These are phyloP conservation scores for Alternaria tenuissima DNA, from an alignment of 2,329 filamentous ascomycete genomes.

Conservation along the genomic window DNA sequence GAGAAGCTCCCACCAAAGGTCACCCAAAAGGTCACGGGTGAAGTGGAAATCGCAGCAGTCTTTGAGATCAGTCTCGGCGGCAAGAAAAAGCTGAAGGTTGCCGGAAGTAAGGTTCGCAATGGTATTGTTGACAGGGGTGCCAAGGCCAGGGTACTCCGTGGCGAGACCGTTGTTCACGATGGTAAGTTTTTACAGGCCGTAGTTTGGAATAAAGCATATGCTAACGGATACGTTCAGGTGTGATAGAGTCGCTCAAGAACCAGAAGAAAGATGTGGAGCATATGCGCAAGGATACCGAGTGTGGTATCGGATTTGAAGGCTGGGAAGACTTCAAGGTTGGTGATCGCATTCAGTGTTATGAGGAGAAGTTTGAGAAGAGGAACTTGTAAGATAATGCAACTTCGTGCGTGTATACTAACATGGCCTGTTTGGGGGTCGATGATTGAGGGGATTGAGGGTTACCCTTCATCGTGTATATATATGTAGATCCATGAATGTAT, in stretches of 20 bases:
- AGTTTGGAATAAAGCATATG: not conserved
- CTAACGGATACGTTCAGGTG: conserved; percentile 62
- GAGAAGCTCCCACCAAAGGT: conserved; percentile 73
- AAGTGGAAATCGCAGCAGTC: conserved; percentile 83
- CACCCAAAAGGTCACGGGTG: conserved; percentile 77
- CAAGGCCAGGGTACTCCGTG: conserved; percentile 75
- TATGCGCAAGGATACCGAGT: conserved; percentile 93
- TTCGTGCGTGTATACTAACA: not conserved
- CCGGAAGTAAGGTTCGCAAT: conserved; percentile 87
- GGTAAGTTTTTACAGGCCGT: conserved; percentile 65
- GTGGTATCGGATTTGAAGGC: conserved; percentile 82
- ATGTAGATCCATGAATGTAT: not conserved
- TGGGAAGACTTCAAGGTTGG: conserved; percentile 82
- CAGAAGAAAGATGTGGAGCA: conserved; percentile 90
- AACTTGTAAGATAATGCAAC: conserved; percentile 48
- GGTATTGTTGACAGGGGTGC: conserved; percentile 71
- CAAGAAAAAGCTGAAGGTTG: conserved; percentile 75
- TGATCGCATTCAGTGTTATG: conserved; percentile 87
- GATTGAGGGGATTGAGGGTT: not conserved
- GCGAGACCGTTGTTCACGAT: conserved; percentile 76
- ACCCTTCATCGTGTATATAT: not conserved
- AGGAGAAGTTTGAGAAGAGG: conserved; percentile 78
- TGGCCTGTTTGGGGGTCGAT: not conserved
- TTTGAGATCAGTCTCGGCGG: conserved; percentile 86
- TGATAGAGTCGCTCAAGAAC: conserved; percentile 83